Evolutionary conservation across 805 yeast genomes (phyloP), one percentile per base, ranked within the genome.

Genomic region (Teunomyces barrocoloradensis): DNA sequence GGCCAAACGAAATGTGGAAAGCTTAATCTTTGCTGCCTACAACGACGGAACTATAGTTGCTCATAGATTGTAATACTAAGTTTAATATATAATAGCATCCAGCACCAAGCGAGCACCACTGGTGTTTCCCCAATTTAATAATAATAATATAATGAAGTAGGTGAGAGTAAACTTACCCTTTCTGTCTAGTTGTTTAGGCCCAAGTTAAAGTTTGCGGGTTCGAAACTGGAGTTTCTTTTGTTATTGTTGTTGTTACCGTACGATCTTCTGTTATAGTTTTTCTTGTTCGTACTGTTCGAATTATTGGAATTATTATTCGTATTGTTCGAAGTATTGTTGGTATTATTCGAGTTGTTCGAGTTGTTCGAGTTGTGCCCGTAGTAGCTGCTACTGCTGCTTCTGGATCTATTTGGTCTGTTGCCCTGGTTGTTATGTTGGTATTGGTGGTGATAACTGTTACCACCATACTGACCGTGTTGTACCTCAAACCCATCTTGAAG

Each of bases 11-110:
- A 53, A 54, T 25, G 45, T 53, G n/a, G 35, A 23, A 23, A 13
- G n/a, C 43, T 4, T 61, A 73, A 56, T 51, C 80, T 1, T 80
- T 4, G 71, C 74, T 1, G 86, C 81, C 0, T 81, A 77, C 41
- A 79, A 77, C 43, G 85, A 82, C 51, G 85, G 85, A 2, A 66
- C 80, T 2, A 66, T 82, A 2, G 69, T 68, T 10, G 59, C 78
- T 9, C 77, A 72, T 57, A 54, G 53, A n/a, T 33, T 34, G 30
- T n/a, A 41, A 40, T 34, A 37, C 23, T 37, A 45, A 25, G 28
- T 13, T 21, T 27, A 9, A 25, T 28, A 41, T 41, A 41, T 15
- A 40, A 28, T 40, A 17, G 25, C 17, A 41, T 28, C 18, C 35
- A 13, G 17, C 17, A 41, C 17, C 37, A 25, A 20, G 15, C 11